Evolutionary conservation across 2,329 filamentous ascomycete genomes (phyloP).

Genomic region (Pseudophaeomoniella oleicola): DNA sequence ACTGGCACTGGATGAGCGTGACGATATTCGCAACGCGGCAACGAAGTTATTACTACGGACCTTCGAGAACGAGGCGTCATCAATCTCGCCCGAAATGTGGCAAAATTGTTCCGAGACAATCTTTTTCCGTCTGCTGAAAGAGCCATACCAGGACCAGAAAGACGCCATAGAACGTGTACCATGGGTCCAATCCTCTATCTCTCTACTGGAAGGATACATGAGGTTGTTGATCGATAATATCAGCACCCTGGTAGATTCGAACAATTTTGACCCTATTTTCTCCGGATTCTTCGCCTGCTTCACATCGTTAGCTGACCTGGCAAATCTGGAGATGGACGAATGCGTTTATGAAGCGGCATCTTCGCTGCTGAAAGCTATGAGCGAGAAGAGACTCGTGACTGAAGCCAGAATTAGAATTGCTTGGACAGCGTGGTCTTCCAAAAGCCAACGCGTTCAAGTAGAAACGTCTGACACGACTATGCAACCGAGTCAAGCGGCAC

Average conservation of each 20-base stretch:
- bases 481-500: slow-evolving; percentile 9
- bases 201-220: slow-evolving; percentile 1
- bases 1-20: background rate
- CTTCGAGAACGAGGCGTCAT: background rate
- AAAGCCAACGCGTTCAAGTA: background rate
- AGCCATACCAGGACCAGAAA: background rate
- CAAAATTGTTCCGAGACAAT: background rate
- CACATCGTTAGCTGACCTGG: background rate
- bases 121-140: background rate
- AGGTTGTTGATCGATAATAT: slow-evolving; percentile 1
- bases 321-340: background rate
- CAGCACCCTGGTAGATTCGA: background rate
- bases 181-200: background rate
- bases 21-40: background rate
- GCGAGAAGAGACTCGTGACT: background rate
- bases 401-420: background rate
- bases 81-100: background rate
- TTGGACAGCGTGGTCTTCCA: background rate
- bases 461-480: background rate
- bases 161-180: background rate
- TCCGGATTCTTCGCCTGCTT: background rate
- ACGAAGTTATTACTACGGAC: background rate
- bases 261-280: background rate
- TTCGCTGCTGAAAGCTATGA: background rate
- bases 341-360: background rate